Conservation (phyloP, 441 rosid genomes). For the Adansonia madagascariensis region DNA sequence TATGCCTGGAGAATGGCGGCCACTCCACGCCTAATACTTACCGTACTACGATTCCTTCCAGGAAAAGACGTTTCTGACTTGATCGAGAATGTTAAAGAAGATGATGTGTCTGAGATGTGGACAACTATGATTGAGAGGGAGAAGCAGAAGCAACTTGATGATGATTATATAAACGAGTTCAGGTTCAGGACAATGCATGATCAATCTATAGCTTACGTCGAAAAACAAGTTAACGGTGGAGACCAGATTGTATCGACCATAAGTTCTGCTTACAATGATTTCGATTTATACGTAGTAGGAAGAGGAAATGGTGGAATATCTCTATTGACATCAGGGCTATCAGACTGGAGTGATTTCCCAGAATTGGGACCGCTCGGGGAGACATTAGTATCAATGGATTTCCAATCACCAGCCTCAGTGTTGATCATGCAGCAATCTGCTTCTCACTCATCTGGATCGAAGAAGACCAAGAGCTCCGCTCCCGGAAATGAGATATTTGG, state of each 20-base stretch:
- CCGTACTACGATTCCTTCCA: slow-evolving; percentile 46
- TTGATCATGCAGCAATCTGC: slow-evolving; percentile 28
- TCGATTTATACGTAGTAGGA: slow-evolving; percentile 27
- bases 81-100: background rate
- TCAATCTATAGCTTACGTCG: slow-evolving; percentile 34
- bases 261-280: background rate
- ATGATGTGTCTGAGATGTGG: background rate
- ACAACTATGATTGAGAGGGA: background rate
- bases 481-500: background rate
- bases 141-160: slow-evolving; percentile 31
- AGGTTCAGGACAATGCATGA: slow-evolving; percentile 39
- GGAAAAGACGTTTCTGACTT: slow-evolving; percentile 20
- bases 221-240: slow-evolving; percentile 31
- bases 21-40: slow-evolving; percentile 33
- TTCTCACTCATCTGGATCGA: background rate
- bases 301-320: slow-evolving; percentile 18
- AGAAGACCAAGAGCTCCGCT: background rate
- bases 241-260: slow-evolving; percentile 10
- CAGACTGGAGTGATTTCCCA: slow-evolving; percentile 18
- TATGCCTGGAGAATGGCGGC: slow-evolving; percentile 62
- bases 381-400: slow-evolving; percentile 4
- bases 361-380: slow-evolving; percentile 27
- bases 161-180: slow-evolving; percentile 44
- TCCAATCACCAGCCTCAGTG: slow-evolving; percentile 11
- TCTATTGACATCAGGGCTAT: slow-evolving; percentile 22